Evolutionary conservation across 768 basidiomycete species (phyloP).

Genomic region (Termitomyces sp.): DNA sequence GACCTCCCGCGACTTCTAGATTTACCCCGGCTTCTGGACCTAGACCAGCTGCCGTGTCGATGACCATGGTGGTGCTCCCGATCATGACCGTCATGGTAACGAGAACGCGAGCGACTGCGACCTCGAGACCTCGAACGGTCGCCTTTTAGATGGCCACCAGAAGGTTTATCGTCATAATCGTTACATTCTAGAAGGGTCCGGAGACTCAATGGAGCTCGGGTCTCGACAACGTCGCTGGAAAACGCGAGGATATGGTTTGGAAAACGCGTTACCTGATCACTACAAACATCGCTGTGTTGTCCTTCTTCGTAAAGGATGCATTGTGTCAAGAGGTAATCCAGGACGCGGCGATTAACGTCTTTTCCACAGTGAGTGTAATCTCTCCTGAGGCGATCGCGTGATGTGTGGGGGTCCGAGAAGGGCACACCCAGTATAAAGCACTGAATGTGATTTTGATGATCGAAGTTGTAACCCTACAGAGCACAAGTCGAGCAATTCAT

Average conservation of each 20-base stretch:
- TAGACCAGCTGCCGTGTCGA: constrained; percentile 1
- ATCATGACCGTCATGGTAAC: not conserved
- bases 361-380: constrained; percentile 9
- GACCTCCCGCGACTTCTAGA: not conserved
- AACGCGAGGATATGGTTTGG: constrained; percentile 12
- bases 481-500: not conserved
- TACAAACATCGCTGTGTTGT: constrained; percentile 5
- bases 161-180: not conserved
- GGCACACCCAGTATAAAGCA: constrained; percentile 11
- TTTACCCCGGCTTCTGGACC: not conserved
- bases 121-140: constrained; percentile 3
- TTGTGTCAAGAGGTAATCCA: constrained; percentile 11
- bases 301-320: constrained; percentile 9
- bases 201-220: constrained; percentile 3
- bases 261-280: constrained; percentile 5
- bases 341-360: constrained; percentile 10
- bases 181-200: constrained; percentile 10
- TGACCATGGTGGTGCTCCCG: not conserved
- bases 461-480: constrained; percentile 6
- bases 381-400: constrained; percentile 7
- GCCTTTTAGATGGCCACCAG: not conserved
- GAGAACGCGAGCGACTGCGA: constrained; percentile 1
- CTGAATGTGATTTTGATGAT: not conserved
- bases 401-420: constrained; percentile 5
- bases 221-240: constrained; percentile 1